A percentile compares a stretch with the other conserved stretches of the same genome.
phyloP scores from a whole-genome alignment of 2,329 filamentous ascomycete genomes.

The Cladophialophora chaetospira region DNA sequence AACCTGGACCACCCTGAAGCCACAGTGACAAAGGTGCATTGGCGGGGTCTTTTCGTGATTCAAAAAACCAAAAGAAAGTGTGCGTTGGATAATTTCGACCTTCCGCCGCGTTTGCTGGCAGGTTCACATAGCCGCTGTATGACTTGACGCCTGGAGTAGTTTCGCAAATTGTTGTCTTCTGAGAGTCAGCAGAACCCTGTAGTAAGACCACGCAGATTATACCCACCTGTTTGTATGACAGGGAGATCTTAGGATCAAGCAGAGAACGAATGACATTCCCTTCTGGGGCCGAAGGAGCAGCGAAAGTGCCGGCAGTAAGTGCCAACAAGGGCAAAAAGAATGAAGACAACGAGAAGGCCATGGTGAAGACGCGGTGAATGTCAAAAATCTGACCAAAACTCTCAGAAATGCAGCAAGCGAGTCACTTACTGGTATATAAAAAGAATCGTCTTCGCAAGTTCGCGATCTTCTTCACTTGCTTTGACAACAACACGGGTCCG shows the following conservation, averaged over 20 bases:
- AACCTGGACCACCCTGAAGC: conserved; percentile 54
- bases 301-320: background rate
- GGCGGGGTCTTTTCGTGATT: conserved; percentile 48
- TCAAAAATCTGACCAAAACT: too few species aligned
- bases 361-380: too few species aligned
- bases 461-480: background rate
- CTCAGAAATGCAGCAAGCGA: background rate
- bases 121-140: conserved; percentile 63
- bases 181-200: conserved; percentile 48
- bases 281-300: background rate
- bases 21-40: conserved; percentile 49
- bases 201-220: background rate
- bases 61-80: conserved; percentile 57
- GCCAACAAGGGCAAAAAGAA: background rate
- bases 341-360: background rate
- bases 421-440: background rate
- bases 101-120: conserved; percentile 48
- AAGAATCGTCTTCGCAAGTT: background rate
- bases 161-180: conserved; percentile 39
- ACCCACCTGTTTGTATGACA: conserved; percentile 50
- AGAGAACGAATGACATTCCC: conserved; percentile 4
- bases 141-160: conserved; percentile 57
- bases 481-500: background rate
- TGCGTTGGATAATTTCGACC: conserved; percentile 61
- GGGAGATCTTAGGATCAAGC: conserved; percentile 35